phyloP scores from a whole-genome alignment of 495 filamentous ascomycete species.

The Cercophora samala region DNA sequence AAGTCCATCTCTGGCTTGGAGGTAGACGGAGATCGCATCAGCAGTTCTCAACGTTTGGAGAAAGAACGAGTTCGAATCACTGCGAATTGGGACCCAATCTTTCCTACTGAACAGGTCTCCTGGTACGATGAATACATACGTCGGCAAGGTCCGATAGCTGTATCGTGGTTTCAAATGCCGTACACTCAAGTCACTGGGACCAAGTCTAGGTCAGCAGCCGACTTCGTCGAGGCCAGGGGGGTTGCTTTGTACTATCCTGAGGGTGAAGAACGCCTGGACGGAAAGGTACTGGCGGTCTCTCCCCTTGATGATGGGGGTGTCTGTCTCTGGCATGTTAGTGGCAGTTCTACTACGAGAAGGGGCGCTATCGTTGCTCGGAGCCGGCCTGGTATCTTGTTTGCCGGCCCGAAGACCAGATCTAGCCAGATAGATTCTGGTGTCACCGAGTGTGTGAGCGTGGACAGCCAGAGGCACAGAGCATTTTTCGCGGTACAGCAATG shows the following conservation, averaged over 20 bases:
- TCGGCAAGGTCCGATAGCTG: conserved; percentile 66
- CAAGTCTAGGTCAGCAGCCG: conserved; percentile 26
- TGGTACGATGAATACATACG: conserved; percentile 92
- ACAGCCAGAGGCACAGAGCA: conserved; percentile 64
- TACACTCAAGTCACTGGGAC: conserved; percentile 17
- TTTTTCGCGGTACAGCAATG: conserved; percentile 74
- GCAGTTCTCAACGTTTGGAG: conserved; percentile 19
- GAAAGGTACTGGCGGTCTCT: conserved; percentile 61
- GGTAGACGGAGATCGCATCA: background rate
- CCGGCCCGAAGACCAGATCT: conserved; percentile 42
- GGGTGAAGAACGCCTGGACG: conserved; percentile 29
- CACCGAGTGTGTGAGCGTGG: conserved; percentile 79
- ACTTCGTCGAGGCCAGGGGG: conserved; percentile 56
- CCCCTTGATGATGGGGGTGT: conserved; percentile 84
- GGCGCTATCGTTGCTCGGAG: conserved; percentile 66
- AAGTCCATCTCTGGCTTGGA: background rate
- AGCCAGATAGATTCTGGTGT: conserved; percentile 62
- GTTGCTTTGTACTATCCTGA: conserved; percentile 61
- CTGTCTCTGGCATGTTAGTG: conserved; percentile 79
- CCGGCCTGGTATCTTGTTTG: conserved; percentile 59
- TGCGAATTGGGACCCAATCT: conserved; percentile 79
- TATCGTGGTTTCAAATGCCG: conserved; percentile 69
- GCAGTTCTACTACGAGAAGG: conserved; percentile 49
- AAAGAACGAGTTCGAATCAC: conserved; percentile 53
- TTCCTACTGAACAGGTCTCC: conserved; percentile 61